A percentile compares a stretch with the other conserved stretches of the same genome.
Conservation (phyloP, 805 yeast genomes). For the Saccharomyces kudriavzevii region DNA sequence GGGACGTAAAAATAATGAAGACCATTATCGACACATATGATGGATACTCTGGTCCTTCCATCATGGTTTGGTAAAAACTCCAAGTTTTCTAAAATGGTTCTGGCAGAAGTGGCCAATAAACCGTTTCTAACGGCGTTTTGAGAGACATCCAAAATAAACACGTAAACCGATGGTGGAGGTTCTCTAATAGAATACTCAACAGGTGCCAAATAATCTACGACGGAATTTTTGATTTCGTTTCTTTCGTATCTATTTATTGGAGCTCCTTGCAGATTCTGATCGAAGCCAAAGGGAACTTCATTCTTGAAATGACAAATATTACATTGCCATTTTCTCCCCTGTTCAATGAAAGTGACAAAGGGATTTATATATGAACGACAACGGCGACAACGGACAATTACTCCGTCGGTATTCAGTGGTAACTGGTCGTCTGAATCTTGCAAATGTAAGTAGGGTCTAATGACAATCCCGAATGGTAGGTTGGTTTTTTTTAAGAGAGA, state of each 20-base stretch:
- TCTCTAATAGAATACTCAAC: slow-evolving; percentile 88
- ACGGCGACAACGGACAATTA: slow-evolving; percentile 88
- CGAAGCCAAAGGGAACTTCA: slow-evolving; percentile 80
- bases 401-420: slow-evolving; percentile 71
- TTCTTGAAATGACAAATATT: slow-evolving; percentile 83
- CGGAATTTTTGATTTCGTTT: slow-evolving; percentile 74
- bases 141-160: slow-evolving; percentile 82
- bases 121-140: slow-evolving; percentile 72
- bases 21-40: slow-evolving; percentile 81
- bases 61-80: slow-evolving; percentile 84
- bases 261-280: slow-evolving; percentile 51
- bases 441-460: slow-evolving; percentile 79
- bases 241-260: slow-evolving; percentile 63
- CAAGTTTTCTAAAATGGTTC: slow-evolving; percentile 77
- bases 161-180: slow-evolving; percentile 86
- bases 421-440: slow-evolving; percentile 58
- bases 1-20: slow-evolving; percentile 78
- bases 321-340: slow-evolving; percentile 89
- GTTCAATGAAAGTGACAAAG: slow-evolving; percentile 66
- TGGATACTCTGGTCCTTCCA: slow-evolving; percentile 73
- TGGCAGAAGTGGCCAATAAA: slow-evolving; percentile 73
- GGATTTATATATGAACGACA: slow-evolving; percentile 95
- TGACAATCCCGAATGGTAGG: slow-evolving; percentile 81
- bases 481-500: slow-evolving; percentile 78
- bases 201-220: slow-evolving; percentile 91